Evolutionary conservation across 352 stramenopile species (phyloP), one percentile per base, ranked within the genome.

Genomic region (Pythium diclinum): DNA sequence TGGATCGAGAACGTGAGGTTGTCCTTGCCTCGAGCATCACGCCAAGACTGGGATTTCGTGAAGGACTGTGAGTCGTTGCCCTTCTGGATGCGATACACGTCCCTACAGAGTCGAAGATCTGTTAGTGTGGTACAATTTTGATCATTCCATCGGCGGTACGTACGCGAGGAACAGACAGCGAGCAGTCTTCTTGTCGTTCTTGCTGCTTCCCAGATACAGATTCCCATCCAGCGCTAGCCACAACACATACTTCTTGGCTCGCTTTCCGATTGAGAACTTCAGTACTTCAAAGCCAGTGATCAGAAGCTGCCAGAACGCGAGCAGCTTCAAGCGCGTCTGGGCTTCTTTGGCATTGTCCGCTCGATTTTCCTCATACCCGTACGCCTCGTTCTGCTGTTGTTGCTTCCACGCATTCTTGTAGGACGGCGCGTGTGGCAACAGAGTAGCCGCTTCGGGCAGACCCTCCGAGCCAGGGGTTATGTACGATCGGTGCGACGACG

Each of bases 231-330:
- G 62, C 0, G 68, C 73, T 13, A 87, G 67, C 78, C 78, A 87
- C 6, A 87, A 34, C 19, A 87, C 68, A 46, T 75, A 75, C 61
- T 74, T 79, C 46, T 77, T 72, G 21, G 74, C 70, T 3, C 74
- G 76, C 54, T 82, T 83, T 33, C 74, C 76, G 14, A 77, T 79
- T 2, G 76, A 73, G 51, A 80, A 87, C 42, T 75, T 80, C 40
- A 75, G 57, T 10, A 87, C 72, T 64, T 87, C 78, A 56, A 87
- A 87, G 3, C 78, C 78, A 0, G 78, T 87, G 19, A 83, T 28
- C 4, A 87, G 57, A 25, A 87, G 52, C 55, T 87, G 78, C 78
- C 78, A 85, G 47, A 87, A 79, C 3, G 76, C 78, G n/a, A 79
- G 66, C 0, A 85, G 68, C 44, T 80, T 80, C 21, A 81, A 69